Percentiles rank a stretch among this genome's conserved stretches.
Conservation (phyloP, 805 yeast species). For the Schwanniomyces occidentalis region DNA sequence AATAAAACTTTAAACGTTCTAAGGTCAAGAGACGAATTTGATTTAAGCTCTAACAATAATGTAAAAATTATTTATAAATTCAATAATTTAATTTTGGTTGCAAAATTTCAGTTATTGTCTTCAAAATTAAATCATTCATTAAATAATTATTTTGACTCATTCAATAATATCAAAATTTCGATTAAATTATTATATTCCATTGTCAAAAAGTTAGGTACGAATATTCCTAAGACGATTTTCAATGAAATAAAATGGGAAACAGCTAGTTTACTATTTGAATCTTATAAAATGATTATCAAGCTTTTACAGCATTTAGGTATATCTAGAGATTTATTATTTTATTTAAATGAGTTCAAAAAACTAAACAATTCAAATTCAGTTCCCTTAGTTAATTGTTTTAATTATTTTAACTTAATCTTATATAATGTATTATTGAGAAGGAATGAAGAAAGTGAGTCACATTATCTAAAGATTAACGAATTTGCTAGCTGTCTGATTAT, state of each 20-base stretch:
- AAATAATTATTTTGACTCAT: conserved; percentile 26
- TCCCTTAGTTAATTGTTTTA: conserved; percentile 21
- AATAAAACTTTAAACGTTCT: conserved; percentile 22
- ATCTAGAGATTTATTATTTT: conserved; percentile 58
- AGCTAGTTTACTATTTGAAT: conserved; percentile 29
- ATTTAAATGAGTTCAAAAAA: conserved; percentile 48
- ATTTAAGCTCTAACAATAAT: conserved; percentile 14
- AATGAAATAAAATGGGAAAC: conserved; percentile 37
- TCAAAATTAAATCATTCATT: conserved; percentile 20
- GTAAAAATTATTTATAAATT: conserved; percentile 20
- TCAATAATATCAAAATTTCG: conserved; percentile 46
- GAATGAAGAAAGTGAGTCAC: background rate
- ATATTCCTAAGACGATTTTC: conserved; percentile 15
- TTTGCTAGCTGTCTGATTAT: background rate
- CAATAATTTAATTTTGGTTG: conserved; percentile 27
- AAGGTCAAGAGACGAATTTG: conserved; percentile 28
- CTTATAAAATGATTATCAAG: conserved; percentile 42
- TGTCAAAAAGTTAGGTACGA: conserved; percentile 38
- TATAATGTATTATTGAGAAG: conserved; percentile 10
- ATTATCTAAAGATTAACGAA: background rate
- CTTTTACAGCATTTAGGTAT: conserved; percentile 51
- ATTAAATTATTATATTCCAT: conserved; percentile 55
- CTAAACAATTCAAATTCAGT: conserved; percentile 29
- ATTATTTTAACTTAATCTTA: conserved; percentile 17
- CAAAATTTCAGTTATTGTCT: conserved; percentile 35